Evolutionary conservation across 345 rosid species (phyloP).

Genomic region (Dipteronia dyeriana): DNA sequence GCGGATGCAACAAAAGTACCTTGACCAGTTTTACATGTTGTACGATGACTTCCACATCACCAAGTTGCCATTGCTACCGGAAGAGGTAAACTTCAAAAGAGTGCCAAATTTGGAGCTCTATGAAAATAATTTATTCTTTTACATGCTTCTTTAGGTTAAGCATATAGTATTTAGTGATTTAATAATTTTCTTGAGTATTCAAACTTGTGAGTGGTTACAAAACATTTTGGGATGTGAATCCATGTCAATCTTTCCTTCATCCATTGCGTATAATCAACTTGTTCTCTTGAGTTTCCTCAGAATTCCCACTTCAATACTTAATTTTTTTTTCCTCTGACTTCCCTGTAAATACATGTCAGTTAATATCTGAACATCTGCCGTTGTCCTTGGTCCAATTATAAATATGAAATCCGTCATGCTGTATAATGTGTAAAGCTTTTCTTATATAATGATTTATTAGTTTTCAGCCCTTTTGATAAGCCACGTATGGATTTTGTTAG

Average conservation of each 20-base stretch:
- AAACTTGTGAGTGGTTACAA: not conserved
- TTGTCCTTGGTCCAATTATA: not conserved
- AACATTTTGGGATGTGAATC: too few relatives aligned
- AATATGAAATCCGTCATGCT: not conserved
- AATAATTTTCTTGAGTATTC: not conserved
- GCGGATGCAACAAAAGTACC: slow-evolving; percentile 97
- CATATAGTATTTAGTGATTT: not conserved
- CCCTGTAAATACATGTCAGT: not conserved
- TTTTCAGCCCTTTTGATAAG: slow-evolving; percentile 20
- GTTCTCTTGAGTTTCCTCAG: not conserved
- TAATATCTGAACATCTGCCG: not conserved
- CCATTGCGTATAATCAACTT: not conserved
- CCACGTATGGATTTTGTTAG: slow-evolving; percentile 36
- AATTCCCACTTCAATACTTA: too few relatives aligned
- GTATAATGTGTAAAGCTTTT: not conserved
- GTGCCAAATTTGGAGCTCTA: not conserved
- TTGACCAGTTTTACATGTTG: slow-evolving; percentile 96
- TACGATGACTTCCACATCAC: slow-evolving; percentile 97
- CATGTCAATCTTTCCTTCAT: not conserved
- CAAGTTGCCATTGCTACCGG: slow-evolving; percentile 91
- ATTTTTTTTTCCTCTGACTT: not conserved
- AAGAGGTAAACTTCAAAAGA: slow-evolving; percentile 68
- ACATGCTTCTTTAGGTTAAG: not conserved
- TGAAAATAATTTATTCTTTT: not conserved
- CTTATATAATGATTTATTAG: not conserved